Percentiles rank a stretch among this genome's conserved stretches.
These are phyloP conservation scores for Jacaranda copaia DNA, from an alignment of 257 asterid genomes.

Conservation along the genomic window DNA sequence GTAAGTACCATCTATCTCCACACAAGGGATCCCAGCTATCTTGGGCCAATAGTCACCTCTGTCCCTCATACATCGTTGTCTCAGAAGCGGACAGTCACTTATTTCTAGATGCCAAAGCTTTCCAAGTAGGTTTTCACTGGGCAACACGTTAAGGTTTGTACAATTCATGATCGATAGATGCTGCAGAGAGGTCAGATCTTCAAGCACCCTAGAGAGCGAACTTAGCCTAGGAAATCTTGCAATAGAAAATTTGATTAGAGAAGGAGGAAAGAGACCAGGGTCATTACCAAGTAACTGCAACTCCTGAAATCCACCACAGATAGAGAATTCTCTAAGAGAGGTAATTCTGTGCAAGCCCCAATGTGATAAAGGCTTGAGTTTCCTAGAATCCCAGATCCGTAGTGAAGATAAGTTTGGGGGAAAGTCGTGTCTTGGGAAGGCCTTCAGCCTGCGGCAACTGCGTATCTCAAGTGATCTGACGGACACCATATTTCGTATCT, in stretches of 20 bases:
- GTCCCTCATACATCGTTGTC: constrained; percentile 40
- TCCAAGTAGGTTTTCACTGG: constrained; percentile 39
- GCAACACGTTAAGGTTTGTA: constrained; percentile 41
- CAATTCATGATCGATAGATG: constrained; percentile 54
- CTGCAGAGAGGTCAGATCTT: constrained; percentile 39
- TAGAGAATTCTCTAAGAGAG: constrained; percentile 45
- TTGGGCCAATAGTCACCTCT: constrained; percentile 48
- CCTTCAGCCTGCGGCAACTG: constrained; percentile 50
- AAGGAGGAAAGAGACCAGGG: constrained; percentile 42
- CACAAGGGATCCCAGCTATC: constrained; percentile 53
- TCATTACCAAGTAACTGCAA: constrained; percentile 31
- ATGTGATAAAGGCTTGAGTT: constrained; percentile 42
- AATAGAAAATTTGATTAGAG: constrained; percentile 44
- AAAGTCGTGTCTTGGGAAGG: constrained; percentile 42
- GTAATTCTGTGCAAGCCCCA: constrained; percentile 52
- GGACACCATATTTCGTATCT: constrained; percentile 31
- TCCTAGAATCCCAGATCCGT: constrained; percentile 48
- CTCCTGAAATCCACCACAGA: constrained; percentile 53
- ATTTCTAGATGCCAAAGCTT: constrained; percentile 55
- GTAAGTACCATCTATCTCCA: constrained; percentile 40
- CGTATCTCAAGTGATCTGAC: constrained; percentile 47
- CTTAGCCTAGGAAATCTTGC: constrained; percentile 46
- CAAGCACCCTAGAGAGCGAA: constrained; percentile 45
- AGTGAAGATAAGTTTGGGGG: constrained; percentile 47
- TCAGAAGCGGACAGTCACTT: constrained; percentile 46